Conservation (phyloP, 208 protist genomes). For the Trypanosoma rangeli region DNA sequence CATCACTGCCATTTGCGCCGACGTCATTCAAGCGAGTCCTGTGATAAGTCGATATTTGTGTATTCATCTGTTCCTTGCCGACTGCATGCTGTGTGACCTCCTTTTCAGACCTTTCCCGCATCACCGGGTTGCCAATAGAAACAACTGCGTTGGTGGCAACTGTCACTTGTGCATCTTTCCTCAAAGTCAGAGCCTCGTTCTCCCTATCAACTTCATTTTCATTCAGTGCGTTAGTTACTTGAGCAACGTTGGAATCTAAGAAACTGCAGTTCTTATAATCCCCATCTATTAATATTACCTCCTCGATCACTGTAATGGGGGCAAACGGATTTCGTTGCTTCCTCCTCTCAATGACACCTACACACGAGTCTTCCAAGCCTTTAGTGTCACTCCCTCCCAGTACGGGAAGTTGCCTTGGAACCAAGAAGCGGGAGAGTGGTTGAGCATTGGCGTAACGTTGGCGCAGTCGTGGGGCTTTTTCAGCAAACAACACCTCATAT, state of each 20-base stretch:
- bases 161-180: not conserved
- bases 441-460: constrained; percentile 51
- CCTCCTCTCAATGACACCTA: not conserved
- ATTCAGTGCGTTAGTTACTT: not conserved
- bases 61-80: not conserved
- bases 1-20: constrained; percentile 1
- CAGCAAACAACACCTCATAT: constrained; percentile 72
- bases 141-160: not conserved
- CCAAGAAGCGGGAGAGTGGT: constrained; percentile 68
- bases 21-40: not conserved
- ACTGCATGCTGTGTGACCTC: not conserved
- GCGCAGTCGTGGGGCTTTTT: constrained; percentile 56
- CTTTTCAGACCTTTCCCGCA: not conserved
- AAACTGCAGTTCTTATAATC: not conserved
- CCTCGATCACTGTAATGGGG: not conserved
- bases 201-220: not conserved
- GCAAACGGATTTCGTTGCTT: constrained; percentile 30
- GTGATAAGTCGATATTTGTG: not conserved
- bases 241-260: not conserved
- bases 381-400: not conserved
- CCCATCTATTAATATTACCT: constrained; percentile 6
- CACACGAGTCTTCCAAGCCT: not conserved
- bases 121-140: not conserved
- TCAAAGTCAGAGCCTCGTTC: not conserved
- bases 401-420: not conserved